phyloP scores from a whole-genome alignment of 768 basidiomycete genomes.

The Guyanaporus albipodus region DNA sequence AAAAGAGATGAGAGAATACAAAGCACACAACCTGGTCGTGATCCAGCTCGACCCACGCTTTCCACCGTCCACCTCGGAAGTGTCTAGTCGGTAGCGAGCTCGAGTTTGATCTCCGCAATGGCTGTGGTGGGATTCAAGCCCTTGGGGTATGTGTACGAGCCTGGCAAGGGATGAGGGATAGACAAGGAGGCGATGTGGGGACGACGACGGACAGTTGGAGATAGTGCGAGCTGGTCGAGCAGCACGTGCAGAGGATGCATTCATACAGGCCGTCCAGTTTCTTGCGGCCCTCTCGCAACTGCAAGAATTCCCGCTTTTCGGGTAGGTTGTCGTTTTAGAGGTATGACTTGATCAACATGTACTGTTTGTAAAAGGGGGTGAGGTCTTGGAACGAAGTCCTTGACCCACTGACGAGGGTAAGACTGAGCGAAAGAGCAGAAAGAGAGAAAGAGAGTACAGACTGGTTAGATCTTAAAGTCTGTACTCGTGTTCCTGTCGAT shows the following conservation, averaged over 20 bases:
- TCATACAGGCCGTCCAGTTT: conserved; percentile 98
- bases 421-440: not conserved
- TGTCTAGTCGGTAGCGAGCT: conserved; percentile 68
- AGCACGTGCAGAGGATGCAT: conserved; percentile 95
- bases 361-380: conserved; percentile 96
- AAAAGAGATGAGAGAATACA: too few species aligned
- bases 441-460: conserved; percentile 37
- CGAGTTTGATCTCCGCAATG: conserved; percentile 91
- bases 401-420: conserved; percentile 74
- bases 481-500: conserved; percentile 75
- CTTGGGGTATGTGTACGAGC: conserved; percentile 95
- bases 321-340: conserved; percentile 92
- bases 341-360: conserved; percentile 98
- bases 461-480: conserved; percentile 93
- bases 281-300: conserved; percentile 86
- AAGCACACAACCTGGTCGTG: too few species aligned
- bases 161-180: conserved; percentile 30
- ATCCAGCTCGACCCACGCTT: not conserved
- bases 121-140: conserved; percentile 90
- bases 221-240: conserved; percentile 98
- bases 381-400: conserved; percentile 97
- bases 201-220: conserved; percentile 80
- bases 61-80: not conserved
- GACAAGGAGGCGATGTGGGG: not conserved
- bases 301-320: conserved; percentile 79